Evolutionary conservation across 208 protist species (phyloP).

Genomic region (Acanthamoeba quina): DNA sequence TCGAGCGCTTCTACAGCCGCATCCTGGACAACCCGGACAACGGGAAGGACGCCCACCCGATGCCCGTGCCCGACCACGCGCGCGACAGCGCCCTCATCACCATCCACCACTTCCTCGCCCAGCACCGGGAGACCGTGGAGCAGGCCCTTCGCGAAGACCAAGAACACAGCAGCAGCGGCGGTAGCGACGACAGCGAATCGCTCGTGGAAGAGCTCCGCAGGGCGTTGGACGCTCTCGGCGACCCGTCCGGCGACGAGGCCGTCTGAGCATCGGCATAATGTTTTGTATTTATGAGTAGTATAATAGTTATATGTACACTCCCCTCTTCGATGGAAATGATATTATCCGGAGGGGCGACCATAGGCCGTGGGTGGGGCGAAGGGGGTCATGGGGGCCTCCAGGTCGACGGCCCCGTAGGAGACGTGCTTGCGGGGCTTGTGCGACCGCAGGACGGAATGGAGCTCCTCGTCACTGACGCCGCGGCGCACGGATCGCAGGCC

Average conservation of each 20-base stretch:
- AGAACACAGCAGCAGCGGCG: background rate
- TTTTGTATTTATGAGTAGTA: too few relatives aligned
- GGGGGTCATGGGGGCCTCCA: constrained; percentile 35
- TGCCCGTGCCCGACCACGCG: constrained; percentile 12
- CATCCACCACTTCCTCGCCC: background rate
- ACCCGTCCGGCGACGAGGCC: background rate
- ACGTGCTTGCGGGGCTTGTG: constrained; percentile 25
- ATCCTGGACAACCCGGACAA: constrained; percentile 35
- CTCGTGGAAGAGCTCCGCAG: constrained; percentile 66
- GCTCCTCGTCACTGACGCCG: background rate
- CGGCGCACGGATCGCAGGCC: constrained; percentile 28
- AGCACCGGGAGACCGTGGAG: constrained; percentile 36
- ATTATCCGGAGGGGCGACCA: too few relatives aligned
- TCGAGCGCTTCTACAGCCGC: constrained; percentile 59
- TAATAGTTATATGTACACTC: too few relatives aligned
- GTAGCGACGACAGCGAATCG: background rate
- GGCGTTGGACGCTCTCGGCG: background rate
- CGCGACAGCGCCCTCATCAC: background rate
- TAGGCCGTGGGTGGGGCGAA: background rate
- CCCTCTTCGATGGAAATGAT: too few relatives aligned
- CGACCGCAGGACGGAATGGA: constrained; percentile 5
- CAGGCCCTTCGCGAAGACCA: constrained; percentile 3
- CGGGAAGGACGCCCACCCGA: background rate
- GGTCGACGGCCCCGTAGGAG: constrained; percentile 39
- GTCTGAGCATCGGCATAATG: background rate